A percentile compares a stretch with the other conserved stretches of the same genome.
These are phyloP conservation scores for Colletotrichum sublineola DNA, from an alignment of 2,329 filamentous ascomycete species.

Conservation along the genomic window DNA sequence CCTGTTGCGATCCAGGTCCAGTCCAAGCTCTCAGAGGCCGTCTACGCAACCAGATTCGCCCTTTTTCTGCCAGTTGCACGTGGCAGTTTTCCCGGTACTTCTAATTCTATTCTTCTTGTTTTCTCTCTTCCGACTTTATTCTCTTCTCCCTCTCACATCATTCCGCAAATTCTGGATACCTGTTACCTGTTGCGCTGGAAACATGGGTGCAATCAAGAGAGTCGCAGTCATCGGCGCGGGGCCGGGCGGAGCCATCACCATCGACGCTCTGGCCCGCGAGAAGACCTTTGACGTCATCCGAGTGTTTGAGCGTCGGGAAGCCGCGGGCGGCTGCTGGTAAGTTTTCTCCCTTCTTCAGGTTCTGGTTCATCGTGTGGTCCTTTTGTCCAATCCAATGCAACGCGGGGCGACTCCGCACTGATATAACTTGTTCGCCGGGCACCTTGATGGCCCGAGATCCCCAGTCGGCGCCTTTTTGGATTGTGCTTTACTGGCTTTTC, in stretches of 20 bases:
- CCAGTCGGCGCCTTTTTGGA: not conserved
- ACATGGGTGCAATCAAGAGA: slow-evolving; percentile 47
- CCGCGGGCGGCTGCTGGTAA: slow-evolving; percentile 73
- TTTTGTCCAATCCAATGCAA: not conserved
- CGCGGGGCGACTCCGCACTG: not conserved
- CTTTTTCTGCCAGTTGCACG: not conserved
- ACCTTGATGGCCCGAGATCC: slow-evolving; percentile 30
- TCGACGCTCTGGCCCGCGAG: slow-evolving; percentile 72
- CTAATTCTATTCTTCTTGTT: not conserved
- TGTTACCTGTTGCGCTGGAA: not conserved
- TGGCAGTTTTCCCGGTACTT: not conserved
- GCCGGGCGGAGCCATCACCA: slow-evolving; percentile 70
- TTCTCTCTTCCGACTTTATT: not conserved
- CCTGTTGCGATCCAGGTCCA: slow-evolving; percentile 18
- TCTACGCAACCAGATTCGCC: slow-evolving; percentile 10
- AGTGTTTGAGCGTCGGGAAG: slow-evolving; percentile 73
- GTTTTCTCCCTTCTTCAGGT: slow-evolving; percentile 40
- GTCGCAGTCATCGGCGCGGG: slow-evolving; percentile 74
- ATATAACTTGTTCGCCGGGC: not conserved
- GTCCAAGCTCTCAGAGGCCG: slow-evolving; percentile 18
- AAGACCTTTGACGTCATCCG: slow-evolving; percentile 69
- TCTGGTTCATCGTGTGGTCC: not conserved
- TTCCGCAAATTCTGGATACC: not conserved
- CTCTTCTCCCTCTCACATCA: not conserved
- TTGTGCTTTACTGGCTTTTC: not conserved